Evolutionary conservation across 495 filamentous ascomycete genomes (phyloP), one percentile per base, ranked within the genome.

Genomic region (Hypoxylon rickii): DNA sequence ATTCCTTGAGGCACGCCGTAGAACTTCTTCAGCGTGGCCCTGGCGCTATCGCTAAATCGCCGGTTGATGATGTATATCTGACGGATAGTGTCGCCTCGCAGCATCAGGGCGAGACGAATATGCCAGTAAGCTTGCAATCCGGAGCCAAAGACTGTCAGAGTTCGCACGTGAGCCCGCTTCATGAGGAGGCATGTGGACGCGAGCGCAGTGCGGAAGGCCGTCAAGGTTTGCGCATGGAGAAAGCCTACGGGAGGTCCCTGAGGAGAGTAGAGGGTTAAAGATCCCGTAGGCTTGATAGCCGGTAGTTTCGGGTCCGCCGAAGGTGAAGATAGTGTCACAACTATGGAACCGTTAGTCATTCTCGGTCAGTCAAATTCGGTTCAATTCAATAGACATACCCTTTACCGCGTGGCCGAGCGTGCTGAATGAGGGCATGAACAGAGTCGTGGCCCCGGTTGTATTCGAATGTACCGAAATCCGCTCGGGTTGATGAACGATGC

Each of bases 101-200:
- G 76, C 15, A 90, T 77, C 17, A 98, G 75, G 0, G 90, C 83
- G 10, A 96, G 79, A 0, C 91, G 88, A 44, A 92, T 83, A 70
- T 96, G 92, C 93, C 93, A 98, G 70, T 89, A 90, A 8, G 94
- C 94, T 72, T 96, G 92, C 55, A 86, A 83, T 17, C 93, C 93
- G 10, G 87, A 84, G n/a, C 93, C 94, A 67, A 98, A 97, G 43
- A 96, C 86, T 20, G 86, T 81, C 2, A 96, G 56, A 8, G 85
- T 90, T 58, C 86, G 83, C 21, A 93, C 83, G 39, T 78, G 73
- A 34, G 78, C 72, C 43, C 94, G 88, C 59, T 83, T 85, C 43
- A 77, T 80, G 40, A 97, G 81, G 0, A 96, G 77, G 66, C 89
- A 83, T 16, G 86, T 81, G 1, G 89, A 85, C 0, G 88, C 86